Percentiles rank a stretch among this genome's conserved stretches.
Evolutionary conservation across 306 rosid genomes (phyloP).

Genomic region (Vigna mungo): DNA sequence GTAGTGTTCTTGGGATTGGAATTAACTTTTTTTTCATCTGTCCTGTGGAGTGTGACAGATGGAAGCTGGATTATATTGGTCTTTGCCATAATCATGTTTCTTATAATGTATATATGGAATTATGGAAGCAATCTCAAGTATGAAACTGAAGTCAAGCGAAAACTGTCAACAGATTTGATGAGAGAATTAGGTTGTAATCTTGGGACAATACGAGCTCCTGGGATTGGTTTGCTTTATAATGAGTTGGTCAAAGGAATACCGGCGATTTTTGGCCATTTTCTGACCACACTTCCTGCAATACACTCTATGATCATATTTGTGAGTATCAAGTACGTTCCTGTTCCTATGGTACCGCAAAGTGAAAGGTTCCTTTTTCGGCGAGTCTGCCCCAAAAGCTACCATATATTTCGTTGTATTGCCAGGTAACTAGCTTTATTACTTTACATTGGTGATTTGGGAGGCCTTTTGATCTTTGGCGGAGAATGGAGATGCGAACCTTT

Average conservation of each 20-base stretch:
- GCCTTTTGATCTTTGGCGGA: constrained; percentile 6
- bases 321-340: constrained; percentile 90
- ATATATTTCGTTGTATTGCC: constrained; percentile 96
- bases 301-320: constrained; percentile 94
- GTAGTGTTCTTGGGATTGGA: constrained; percentile 90
- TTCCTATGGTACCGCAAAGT: constrained; percentile 92
- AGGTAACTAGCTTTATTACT: constrained; percentile 54
- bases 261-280: constrained; percentile 94
- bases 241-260: constrained; percentile 98
- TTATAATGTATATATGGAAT: constrained; percentile 90
- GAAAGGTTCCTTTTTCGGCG: constrained; percentile 98
- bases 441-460: not conserved
- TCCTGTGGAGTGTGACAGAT: constrained; percentile 86
- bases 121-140: constrained; percentile 97
- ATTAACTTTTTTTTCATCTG: constrained; percentile 86
- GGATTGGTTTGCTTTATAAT: constrained; percentile 93
- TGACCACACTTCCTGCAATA: constrained; percentile 70
- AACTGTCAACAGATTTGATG: constrained; percentile 89
- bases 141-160: constrained; percentile 95
- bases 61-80: constrained; percentile 99
- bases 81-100: constrained; percentile 80
- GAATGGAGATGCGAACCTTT: constrained; percentile 17
- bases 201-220: constrained; percentile 97
- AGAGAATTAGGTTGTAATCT: constrained; percentile 90
- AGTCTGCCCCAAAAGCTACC: constrained; percentile 90